These are phyloP conservation scores for Cephalotrichum gorgonifer DNA, from an alignment of 2,329 filamentous ascomycete species.

Conservation along the genomic window DNA sequence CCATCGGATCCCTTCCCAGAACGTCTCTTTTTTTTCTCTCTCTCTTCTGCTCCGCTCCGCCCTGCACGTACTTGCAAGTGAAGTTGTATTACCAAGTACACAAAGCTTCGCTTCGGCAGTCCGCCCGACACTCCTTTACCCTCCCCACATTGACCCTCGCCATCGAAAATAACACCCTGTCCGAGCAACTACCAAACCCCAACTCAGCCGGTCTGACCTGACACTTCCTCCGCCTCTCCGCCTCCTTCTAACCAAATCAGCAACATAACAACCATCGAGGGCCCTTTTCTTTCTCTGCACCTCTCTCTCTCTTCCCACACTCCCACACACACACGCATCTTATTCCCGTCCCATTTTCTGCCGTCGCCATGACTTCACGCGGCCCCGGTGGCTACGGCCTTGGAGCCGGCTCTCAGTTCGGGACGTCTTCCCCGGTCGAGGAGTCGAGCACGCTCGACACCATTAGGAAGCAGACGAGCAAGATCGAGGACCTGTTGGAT, in stretches of 20 bases:
- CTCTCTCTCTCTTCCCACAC: not conserved
- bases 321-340: too few species aligned
- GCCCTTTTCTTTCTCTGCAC: not conserved
- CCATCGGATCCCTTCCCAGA: not conserved
- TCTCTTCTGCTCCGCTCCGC: too few species aligned
- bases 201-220: constrained; percentile 4
- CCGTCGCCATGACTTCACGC: constrained; percentile 30
- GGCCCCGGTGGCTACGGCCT: constrained; percentile 76
- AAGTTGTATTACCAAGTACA: too few species aligned
- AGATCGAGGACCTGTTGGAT: constrained; percentile 92
- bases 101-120: too few species aligned
- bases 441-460: constrained; percentile 75
- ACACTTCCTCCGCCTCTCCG: too few species aligned
- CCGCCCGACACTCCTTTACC: not conserved
- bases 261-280: not conserved
- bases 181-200: constrained; percentile 1
- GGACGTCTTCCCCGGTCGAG: constrained; percentile 32
- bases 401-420: constrained; percentile 59
- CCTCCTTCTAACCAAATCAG: not conserved
- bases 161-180: constrained; percentile 7
- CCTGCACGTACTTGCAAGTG: too few species aligned
- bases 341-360: not conserved
- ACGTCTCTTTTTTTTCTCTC: not conserved
- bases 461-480: constrained; percentile 91
- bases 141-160: constrained; percentile 1